A percentile compares a stretch with the other conserved stretches of the same genome.
Conservation (phyloP, 805 yeast genomes). For the Metschnikowia borealis region DNA sequence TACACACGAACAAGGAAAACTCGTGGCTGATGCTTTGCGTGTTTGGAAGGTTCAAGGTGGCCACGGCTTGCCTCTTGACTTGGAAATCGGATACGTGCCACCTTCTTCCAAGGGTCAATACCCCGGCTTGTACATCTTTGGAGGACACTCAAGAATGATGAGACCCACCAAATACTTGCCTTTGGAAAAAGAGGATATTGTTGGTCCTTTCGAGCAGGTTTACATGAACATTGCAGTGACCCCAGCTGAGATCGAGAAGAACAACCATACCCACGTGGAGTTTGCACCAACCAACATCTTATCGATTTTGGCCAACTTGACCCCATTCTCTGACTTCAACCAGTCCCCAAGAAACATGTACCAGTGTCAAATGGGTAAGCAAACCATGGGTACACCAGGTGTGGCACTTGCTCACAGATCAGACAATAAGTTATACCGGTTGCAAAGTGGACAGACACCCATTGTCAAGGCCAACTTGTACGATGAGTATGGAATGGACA, state of each 20-base stretch:
- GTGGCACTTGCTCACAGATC: slow-evolving; percentile 89
- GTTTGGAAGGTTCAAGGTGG: slow-evolving; percentile 86
- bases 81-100: slow-evolving; percentile 95
- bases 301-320: slow-evolving; percentile 91
- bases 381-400: slow-evolving; percentile 99
- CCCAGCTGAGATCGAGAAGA: slow-evolving; percentile 80
- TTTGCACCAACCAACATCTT: slow-evolving; percentile 90
- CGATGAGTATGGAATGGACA: slow-evolving; percentile 96
- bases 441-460: slow-evolving; percentile 96
- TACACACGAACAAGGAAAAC: slow-evolving; percentile 79
- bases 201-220: slow-evolving; percentile 98
- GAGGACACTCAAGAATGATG: slow-evolving; percentile 92
- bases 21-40: slow-evolving; percentile 85
- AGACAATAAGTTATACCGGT: slow-evolving; percentile 87
- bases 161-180: slow-evolving; percentile 94
- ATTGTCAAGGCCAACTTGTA: slow-evolving; percentile 90
- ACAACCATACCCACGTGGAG: slow-evolving; percentile 89
- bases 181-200: slow-evolving; percentile 72
- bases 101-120: slow-evolving; percentile 95
- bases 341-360: slow-evolving; percentile 99
- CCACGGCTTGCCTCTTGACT: slow-evolving; percentile 73
- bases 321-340: slow-evolving; percentile 97
- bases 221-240: slow-evolving; percentile 95
- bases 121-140: slow-evolving; percentile 90
- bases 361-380: slow-evolving; percentile 99